phyloP scores from a whole-genome alignment of 371 early-diverging fungal species.

The Fennellomyces sp. region DNA sequence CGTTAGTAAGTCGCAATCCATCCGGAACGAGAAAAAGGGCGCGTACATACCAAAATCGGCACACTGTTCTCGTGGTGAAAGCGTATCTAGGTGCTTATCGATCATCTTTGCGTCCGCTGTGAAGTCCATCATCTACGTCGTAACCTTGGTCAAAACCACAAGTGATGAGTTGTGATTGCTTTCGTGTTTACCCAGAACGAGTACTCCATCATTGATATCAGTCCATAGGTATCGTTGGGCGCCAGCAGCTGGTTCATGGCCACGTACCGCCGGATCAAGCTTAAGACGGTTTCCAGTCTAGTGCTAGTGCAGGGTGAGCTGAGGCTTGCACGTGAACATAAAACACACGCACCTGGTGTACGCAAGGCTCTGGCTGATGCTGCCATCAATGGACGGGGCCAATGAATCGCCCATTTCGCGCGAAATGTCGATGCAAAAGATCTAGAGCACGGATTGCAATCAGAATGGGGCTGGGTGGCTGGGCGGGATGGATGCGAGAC shows the following conservation, averaged over 20 bases:
- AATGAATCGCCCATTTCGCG: slow-evolving; percentile 19
- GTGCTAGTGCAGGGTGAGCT: background rate
- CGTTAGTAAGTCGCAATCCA: background rate
- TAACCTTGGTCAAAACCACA: background rate
- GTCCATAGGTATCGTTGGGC: slow-evolving; percentile 17
- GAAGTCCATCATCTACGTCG: slow-evolving; percentile 12
- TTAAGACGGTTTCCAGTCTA: slow-evolving; percentile 13
- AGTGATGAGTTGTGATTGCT: background rate
- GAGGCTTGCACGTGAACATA: background rate
- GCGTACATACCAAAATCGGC: slow-evolving; percentile 6
- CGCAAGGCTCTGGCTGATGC: slow-evolving; percentile 12
- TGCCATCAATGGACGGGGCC: slow-evolving; percentile 18
- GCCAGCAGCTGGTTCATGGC: slow-evolving; percentile 9
- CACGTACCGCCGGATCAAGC: slow-evolving; percentile 20
- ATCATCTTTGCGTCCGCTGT: slow-evolving; percentile 6
- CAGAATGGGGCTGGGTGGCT: background rate
- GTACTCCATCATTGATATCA: slow-evolving; percentile 11
- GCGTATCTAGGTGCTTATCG: slow-evolving; percentile 1
- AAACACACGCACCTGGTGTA: slow-evolving; percentile 11
- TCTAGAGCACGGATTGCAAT: slow-evolving; percentile 3
- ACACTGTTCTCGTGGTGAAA: background rate
- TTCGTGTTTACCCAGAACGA: slow-evolving; percentile 18
- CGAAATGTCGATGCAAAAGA: slow-evolving; percentile 19
- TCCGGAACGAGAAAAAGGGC: background rate
- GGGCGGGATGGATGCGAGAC: background rate